These are phyloP conservation scores for Erodium moschatum DNA, from an alignment of 441 rosid species.

Conservation along the genomic window DNA sequence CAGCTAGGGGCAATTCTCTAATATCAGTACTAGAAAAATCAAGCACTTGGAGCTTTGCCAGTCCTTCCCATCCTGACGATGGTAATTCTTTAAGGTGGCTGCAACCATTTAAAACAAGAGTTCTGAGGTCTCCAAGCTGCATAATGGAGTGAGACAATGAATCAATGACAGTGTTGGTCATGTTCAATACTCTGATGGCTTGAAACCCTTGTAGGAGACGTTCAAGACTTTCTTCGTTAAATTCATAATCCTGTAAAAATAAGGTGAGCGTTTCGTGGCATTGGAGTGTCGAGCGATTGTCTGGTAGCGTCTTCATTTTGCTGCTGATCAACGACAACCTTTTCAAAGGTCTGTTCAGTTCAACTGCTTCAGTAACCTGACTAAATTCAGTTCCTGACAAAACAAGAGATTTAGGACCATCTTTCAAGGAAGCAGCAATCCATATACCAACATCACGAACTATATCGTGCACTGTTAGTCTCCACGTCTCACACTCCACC, in stretches of 20 bases:
- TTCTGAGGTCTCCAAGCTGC: constrained; percentile 20
- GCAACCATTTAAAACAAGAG: constrained; percentile 31
- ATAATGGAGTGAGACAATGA: constrained; percentile 26
- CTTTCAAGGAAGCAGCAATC: constrained; percentile 24
- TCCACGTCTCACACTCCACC: constrained; percentile 24
- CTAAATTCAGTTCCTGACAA: constrained; percentile 25
- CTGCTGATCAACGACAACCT: constrained; percentile 31
- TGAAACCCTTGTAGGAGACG: constrained; percentile 19
- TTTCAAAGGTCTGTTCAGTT: constrained; percentile 19
- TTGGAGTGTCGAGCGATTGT: background rate
- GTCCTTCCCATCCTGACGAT: constrained; percentile 19
- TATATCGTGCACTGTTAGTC: constrained; percentile 29
- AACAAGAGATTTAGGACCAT: constrained; percentile 27
- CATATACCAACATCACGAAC: constrained; percentile 38
- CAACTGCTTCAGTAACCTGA: constrained; percentile 20
- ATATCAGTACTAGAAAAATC: constrained; percentile 33
- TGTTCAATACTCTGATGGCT: constrained; percentile 25
- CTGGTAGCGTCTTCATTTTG: constrained; percentile 9
- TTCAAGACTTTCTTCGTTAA: constrained; percentile 14
- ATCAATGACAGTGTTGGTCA: constrained; percentile 21
- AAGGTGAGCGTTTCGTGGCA: constrained; percentile 17
- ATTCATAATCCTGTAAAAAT: constrained; percentile 27
- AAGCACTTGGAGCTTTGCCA: constrained; percentile 27
- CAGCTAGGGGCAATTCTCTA: constrained; percentile 22
- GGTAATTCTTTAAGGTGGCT: constrained; percentile 25